Base-by-base conservation (phyloP, 305 asterid genomes). In the Fraxinus platypoda region DNA sequence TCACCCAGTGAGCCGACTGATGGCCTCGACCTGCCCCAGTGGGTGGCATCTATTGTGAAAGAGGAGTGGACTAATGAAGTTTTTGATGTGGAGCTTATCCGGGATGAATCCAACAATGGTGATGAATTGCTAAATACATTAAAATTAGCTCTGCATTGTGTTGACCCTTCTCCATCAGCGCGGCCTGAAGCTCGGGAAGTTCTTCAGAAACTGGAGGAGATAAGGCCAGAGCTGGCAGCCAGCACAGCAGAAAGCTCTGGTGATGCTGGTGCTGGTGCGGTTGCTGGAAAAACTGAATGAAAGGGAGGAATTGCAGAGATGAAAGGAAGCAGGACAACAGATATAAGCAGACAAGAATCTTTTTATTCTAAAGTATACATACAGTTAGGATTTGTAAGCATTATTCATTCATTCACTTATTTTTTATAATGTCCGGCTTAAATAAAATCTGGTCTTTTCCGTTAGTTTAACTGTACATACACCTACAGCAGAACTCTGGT, bases 1-100 rank as follows among this genome's bases (percentile, higher is more conserved):
- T 91, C 94, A 6, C 91, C 92, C 0, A 85, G 94, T 30, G 94
- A 88, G 81, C 87, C 90, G 3, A 89, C 89, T 3, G 92, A 88
- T 77, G 94, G 91, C 6, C 88, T 88, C 0, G 91, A 91, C 33
- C 79, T 91, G 82, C 92, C 92, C 1, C 91, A 88, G 28, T 91
- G 94, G 94, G 91, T 91, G 54, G 89, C 94, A 0, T 89, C 92
- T 0, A 89, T 91, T 21, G 92, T 91, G 41, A 91, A 91, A 81
- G 94, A 94, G 74, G 97, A 93, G 46, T 91, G 97, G 97, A 93
- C 95, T 52, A 91, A 89, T 81, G 93, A 91, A 81, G 97, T 92
- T 33, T 93, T 93, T 13, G 97, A 93, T 66, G 89, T 90, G 64
- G 97, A 92, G 87, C 84, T 92, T 19, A 90, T 89, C 90, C 81